A percentile compares a stretch with the other conserved stretches of the same genome.
These are phyloP conservation scores for Magnolia kwangsiensis DNA, from an alignment of 164 flowering plant genomes.

Conservation along the genomic window DNA sequence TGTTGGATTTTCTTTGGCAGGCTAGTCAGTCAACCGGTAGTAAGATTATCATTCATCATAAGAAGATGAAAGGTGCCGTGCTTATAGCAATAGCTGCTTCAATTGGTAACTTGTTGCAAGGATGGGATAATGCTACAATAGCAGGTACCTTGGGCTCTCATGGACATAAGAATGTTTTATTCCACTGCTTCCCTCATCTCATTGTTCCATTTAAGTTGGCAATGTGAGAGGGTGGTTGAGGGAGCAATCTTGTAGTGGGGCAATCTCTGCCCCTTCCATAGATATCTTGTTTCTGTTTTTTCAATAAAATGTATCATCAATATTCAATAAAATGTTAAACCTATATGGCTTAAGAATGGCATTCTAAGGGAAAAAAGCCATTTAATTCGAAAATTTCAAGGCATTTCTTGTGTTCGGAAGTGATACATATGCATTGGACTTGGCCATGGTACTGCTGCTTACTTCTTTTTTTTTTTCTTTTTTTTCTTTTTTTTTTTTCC, in stretches of 20 bases:
- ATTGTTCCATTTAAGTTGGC: background rate
- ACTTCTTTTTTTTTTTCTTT: too few relatives aligned
- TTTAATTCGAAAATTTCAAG: too few relatives aligned
- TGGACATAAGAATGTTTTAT: background rate
- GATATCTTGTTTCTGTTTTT: background rate
- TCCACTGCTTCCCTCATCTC: background rate
- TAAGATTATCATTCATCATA: background rate
- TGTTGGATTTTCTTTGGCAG: conserved; percentile 10
- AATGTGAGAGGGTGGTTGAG: background rate
- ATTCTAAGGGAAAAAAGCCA: background rate
- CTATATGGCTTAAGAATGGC: background rate
- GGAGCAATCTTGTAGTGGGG: background rate
- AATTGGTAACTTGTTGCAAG: conserved; percentile 85
- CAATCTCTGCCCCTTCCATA: background rate
- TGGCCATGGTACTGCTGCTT: background rate
- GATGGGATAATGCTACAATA: conserved; percentile 97
- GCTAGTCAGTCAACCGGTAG: background rate
- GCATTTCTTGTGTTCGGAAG: background rate
- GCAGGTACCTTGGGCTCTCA: conserved; percentile 51
- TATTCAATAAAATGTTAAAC: background rate
- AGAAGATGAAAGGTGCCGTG: conserved; percentile 74
- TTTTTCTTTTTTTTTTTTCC: too few relatives aligned
- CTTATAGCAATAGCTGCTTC: conserved; percentile 85
- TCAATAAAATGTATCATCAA: background rate
- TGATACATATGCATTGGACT: background rate